Conservation (phyloP, 768 basidiomycete species). For the Lyophyllum shimeji region DNA sequence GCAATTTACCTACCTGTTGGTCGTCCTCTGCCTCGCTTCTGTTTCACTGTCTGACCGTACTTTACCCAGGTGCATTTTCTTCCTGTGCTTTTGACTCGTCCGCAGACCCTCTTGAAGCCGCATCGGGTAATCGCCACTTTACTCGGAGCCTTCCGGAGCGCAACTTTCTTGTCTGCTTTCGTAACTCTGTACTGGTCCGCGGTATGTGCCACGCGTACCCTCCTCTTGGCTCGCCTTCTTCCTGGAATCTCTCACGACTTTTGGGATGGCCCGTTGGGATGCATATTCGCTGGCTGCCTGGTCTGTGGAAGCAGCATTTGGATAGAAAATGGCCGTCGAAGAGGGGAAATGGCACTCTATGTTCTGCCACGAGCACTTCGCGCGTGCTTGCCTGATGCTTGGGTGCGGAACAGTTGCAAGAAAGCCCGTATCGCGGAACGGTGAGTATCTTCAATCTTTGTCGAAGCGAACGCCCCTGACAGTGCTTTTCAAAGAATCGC, state of each 20-base stretch:
- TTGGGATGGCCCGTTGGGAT: conserved; percentile 77
- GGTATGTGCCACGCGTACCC: conserved; percentile 69
- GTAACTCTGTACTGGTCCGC: conserved; percentile 68
- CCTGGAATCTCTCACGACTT: conserved; percentile 72
- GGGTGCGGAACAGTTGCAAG: conserved; percentile 44
- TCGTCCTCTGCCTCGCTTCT: conserved; percentile 23
- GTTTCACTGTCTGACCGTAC: not conserved
- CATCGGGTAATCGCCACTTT: conserved; percentile 41
- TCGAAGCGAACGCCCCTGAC: not conserved
- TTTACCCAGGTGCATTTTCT: conserved; percentile 63
- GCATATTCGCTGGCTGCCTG: conserved; percentile 64
- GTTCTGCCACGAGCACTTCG: conserved; percentile 72
- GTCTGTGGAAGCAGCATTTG: conserved; percentile 76
- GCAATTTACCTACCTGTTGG: conserved; percentile 73
- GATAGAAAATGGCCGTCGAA: conserved; percentile 68
- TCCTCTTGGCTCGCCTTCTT: conserved; percentile 60
- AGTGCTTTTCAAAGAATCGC: conserved; percentile 39
- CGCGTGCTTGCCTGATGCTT: conserved; percentile 56
- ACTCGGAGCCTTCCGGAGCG: conserved; percentile 58
- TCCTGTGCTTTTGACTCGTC: conserved; percentile 61
- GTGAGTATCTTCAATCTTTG: conserved; percentile 33
- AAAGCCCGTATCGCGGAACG: conserved; percentile 49
- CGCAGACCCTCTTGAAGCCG: conserved; percentile 47
- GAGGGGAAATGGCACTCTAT: conserved; percentile 81
- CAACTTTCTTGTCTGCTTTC: conserved; percentile 72